phyloP scores from a whole-genome alignment of 1,284 basidiomycete species.

The Melampsora abietis-canadensis region DNA sequence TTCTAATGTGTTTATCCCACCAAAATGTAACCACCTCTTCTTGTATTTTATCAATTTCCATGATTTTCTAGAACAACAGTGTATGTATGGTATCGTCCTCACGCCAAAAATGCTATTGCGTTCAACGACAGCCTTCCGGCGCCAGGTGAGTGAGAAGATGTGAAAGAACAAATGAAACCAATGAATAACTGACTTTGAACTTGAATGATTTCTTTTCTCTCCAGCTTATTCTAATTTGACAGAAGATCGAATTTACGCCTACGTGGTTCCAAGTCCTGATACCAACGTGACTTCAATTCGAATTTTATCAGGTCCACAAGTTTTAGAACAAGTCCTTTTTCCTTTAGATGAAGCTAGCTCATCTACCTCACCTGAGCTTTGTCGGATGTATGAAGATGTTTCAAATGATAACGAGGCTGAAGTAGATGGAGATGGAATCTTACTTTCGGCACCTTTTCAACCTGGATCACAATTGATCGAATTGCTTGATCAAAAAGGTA shows the following conservation, averaged over 20 bases:
- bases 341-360: slow-evolving; percentile 6
- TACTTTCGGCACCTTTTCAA: slow-evolving; percentile 33
- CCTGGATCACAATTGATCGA: slow-evolving; percentile 31
- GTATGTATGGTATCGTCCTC: slow-evolving; percentile 41
- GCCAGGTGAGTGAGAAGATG: slow-evolving; percentile 17
- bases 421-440: slow-evolving; percentile 31
- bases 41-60: not conserved
- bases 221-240: slow-evolving; percentile 20
- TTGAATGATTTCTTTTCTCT: not conserved
- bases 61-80: slow-evolving; percentile 20
- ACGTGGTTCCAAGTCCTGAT: slow-evolving; percentile 33
- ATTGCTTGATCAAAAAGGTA: slow-evolving; percentile 18
- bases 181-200: not conserved
- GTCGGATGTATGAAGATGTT: slow-evolving; percentile 23
- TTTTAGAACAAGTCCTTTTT: slow-evolving; percentile 37
- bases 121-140: slow-evolving; percentile 12
- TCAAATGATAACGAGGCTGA: slow-evolving; percentile 33
- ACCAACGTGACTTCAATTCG: slow-evolving; percentile 15
- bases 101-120: slow-evolving; percentile 16
- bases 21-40: not conserved
- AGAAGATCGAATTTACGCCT: slow-evolving; percentile 40
- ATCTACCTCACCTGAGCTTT: slow-evolving; percentile 12
- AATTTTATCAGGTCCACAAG: slow-evolving; percentile 34
- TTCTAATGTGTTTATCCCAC: not conserved
- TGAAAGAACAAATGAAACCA: not conserved